Percentiles rank a stretch among this genome's conserved stretches.
These are phyloP conservation scores for Melaleuca quinquenervia DNA, from an alignment of 345 rosid species.

Conservation along the genomic window DNA sequence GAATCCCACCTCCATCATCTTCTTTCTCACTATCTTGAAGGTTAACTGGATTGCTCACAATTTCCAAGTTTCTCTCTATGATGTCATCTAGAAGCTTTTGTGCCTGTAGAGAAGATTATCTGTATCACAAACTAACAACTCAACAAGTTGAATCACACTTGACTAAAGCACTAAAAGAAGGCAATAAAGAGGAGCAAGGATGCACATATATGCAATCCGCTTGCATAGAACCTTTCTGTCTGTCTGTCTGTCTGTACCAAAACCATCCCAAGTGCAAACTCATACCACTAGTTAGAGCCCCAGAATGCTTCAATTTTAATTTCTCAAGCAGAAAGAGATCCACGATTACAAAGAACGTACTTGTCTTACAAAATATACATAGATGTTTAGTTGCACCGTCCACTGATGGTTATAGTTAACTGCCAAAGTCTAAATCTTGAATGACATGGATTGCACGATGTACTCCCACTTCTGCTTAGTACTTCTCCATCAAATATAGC, in stretches of 20 bases:
- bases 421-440: background rate
- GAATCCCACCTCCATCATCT: constrained; percentile 41
- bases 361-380: background rate
- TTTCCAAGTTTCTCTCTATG: constrained; percentile 44
- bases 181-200: background rate
- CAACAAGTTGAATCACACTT: background rate
- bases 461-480: background rate
- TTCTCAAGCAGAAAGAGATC: background rate
- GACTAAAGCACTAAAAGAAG: background rate
- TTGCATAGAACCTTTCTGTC: background rate
- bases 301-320: background rate
- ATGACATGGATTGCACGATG: background rate
- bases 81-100: constrained; percentile 67
- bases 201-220: background rate
- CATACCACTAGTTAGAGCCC: background rate
- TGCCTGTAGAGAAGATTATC: constrained; percentile 35
- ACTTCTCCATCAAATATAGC: background rate
- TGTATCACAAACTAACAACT: background rate
- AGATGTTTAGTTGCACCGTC: background rate
- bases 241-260: background rate
- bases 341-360: background rate
- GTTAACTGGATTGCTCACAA: constrained; percentile 24
- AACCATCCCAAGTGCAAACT: background rate
- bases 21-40: constrained; percentile 17
- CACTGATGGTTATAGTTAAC: background rate